Evolutionary conservation across 176 grass and related monocot genomes (phyloP).

Genomic region (Carex pumila): DNA sequence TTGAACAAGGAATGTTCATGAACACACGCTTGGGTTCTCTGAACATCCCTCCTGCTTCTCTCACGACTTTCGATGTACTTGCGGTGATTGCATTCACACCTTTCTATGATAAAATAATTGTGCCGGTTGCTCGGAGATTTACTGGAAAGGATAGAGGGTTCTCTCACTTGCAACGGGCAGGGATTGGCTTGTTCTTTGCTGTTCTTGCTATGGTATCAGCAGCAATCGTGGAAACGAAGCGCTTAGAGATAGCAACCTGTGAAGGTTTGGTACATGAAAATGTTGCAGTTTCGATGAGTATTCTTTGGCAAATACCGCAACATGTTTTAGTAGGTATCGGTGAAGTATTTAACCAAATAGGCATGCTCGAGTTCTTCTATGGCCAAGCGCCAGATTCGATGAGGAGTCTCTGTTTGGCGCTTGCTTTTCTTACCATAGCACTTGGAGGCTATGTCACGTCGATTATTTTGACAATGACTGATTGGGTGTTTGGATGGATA

Average conservation of each 20-base stretch:
- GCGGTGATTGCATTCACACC: conserved; percentile 26
- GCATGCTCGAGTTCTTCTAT: conserved; percentile 36
- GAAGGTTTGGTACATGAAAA: conserved; percentile 18
- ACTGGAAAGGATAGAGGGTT: conserved; percentile 41
- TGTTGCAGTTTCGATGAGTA: conserved; percentile 19
- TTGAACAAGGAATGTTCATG: conserved; percentile 44
- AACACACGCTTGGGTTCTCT: conserved; percentile 14
- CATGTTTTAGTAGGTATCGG: conserved; percentile 32
- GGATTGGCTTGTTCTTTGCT: conserved; percentile 37
- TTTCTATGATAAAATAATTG: conserved; percentile 33
- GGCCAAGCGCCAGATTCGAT: conserved; percentile 39
- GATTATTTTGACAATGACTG: conserved; percentile 27
- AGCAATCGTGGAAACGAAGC: conserved; percentile 30
- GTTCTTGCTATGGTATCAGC: conserved; percentile 33
- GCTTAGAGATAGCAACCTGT: conserved; percentile 21
- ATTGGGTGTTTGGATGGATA: conserved; percentile 17
- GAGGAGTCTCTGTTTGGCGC: conserved; percentile 33
- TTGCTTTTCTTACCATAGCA: conserved; percentile 23
- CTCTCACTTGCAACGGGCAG: conserved; percentile 38
- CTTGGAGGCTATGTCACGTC: conserved; percentile 36
- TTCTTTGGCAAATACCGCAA: conserved; percentile 45
- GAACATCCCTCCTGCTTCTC: conserved; percentile 33
- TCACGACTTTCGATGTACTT: conserved; percentile 29
- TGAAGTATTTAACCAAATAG: conserved; percentile 37
- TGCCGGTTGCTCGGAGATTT: conserved; percentile 26